A percentile compares a stretch with the other conserved stretches of the same genome.
These are phyloP conservation scores for Diphasiastrum complanatum DNA, from an alignment of 83 land plant species.

Conservation along the genomic window DNA sequence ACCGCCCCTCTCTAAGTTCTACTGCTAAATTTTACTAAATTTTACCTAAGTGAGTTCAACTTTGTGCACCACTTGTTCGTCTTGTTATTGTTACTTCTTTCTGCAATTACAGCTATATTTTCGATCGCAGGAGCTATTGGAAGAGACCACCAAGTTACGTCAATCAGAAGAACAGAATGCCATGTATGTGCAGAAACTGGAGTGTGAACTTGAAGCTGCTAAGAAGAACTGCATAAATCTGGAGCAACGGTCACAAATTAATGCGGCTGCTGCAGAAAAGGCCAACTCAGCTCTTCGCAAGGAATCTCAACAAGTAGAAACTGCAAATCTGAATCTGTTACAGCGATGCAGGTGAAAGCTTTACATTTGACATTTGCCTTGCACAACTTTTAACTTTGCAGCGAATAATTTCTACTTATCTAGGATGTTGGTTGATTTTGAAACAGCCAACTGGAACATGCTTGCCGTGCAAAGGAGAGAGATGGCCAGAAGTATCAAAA, in stretches of 20 bases:
- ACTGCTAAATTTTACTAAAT: too few relatives aligned
- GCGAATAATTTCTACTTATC: neutral
- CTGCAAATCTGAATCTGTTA: slow-evolving; percentile 12
- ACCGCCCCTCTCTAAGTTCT: too few relatives aligned
- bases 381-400: neutral
- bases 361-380: neutral
- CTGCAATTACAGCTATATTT: too few relatives aligned
- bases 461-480: slow-evolving; percentile 27
- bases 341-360: slow-evolving; percentile 27
- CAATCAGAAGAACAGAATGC: slow-evolving; percentile 22
- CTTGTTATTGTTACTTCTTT: too few relatives aligned
- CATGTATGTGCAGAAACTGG: slow-evolving; percentile 11
- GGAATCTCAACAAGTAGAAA: slow-evolving; percentile 15
- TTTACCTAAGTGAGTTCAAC: too few relatives aligned
- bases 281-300: slow-evolving; percentile 14
- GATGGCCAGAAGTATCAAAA: slow-evolving; percentile 22
- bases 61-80: too few relatives aligned
- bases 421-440: neutral
- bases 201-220: slow-evolving; percentile 12
- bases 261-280: slow-evolving; percentile 18
- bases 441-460: slow-evolving; percentile 28
- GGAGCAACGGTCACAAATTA: slow-evolving; percentile 22
- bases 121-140: slow-evolving; percentile 28
- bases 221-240: slow-evolving; percentile 6
- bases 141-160: slow-evolving; percentile 19